Evolutionary conservation across 2,329 filamentous ascomycete genomes (phyloP), one percentile per base, ranked within the genome.

Genomic region (Verticillium alfalfae): DNA sequence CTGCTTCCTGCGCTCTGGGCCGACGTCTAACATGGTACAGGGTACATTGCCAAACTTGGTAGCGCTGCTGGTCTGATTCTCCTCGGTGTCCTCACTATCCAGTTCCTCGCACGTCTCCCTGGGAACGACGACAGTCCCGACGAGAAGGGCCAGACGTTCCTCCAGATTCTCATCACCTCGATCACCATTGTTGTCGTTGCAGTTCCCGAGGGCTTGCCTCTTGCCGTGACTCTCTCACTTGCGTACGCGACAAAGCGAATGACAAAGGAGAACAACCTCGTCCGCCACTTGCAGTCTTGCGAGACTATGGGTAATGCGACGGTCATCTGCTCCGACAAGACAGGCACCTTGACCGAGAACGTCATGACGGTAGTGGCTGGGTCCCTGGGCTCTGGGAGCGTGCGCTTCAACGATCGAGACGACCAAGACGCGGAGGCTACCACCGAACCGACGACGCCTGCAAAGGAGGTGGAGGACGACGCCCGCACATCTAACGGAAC

Each of bases 271-370:
- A 86, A 87, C 66, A 87, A 87, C 63, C 70, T 88, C 56, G 85
- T 88, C 56, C 83, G 85, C 13, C 75, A 84, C 37, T 72, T 88
- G 38, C 79, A 82, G 58, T 84, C 85, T 1, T 86, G 84, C 66
- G 85, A 88, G 66, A 86, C 84, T 6, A 88, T 88, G 85, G 85
- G 85, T 8, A 87, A 87, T 66, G 84, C 84, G 9, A 88, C 85
- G 0, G 85, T 81, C 8, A 81, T 88, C 57, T 88, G 86, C 69
- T 88, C 85, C 0, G 86, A 88, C 67, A 89, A 89, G 70, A 88
- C 86, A 0, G 86, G 86, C 4, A 89, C 86, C 1, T 73, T 89
- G 26, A 88, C 86, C 0, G 82, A 86, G 66, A 87, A 88, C 65
- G 82, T 83, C 65, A 88, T 88, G 85, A 84, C 78, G 5, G 81